Evolutionary conservation across 306 rosid genomes (phyloP).

Genomic region (Cyclanthera cordifolia): DNA sequence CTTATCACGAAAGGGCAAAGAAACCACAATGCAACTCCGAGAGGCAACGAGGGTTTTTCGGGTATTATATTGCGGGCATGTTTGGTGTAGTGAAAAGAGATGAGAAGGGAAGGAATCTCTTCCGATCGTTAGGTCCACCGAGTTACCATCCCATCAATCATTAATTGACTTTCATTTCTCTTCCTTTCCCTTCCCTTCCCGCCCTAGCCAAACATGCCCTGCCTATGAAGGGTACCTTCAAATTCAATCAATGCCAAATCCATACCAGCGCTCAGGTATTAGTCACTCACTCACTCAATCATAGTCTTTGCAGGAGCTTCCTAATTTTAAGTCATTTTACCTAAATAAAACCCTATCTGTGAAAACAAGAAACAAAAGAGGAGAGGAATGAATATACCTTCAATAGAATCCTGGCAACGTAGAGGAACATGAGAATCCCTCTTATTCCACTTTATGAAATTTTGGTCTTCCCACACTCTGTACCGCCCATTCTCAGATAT

Average conservation of each 20-base stretch:
- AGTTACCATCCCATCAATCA: no score
- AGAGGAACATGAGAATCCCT: constrained; percentile 74
- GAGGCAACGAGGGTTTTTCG: neutral
- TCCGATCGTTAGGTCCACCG: no score
- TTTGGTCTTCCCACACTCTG: constrained; percentile 81
- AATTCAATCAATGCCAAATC: neutral
- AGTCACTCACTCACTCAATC: neutral
- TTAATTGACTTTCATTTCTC: no score
- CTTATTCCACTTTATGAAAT: constrained; percentile 84
- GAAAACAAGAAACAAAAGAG: neutral
- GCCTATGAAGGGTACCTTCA: neutral
- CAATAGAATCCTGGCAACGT: constrained; percentile 79
- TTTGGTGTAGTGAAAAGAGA: no score
- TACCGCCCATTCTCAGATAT: constrained; percentile 31
- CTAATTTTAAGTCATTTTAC: neutral
- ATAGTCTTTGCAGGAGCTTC: neutral
- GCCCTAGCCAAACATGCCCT: no score
- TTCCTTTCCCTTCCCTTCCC: no score
- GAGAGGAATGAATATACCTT: constrained; percentile 36
- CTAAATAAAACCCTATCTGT: no score
- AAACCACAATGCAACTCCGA: neutral
- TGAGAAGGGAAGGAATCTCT: no score
- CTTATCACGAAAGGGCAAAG: no score
- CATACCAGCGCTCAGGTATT: neutral
- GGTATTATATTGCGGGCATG: neutral